Conservation (phyloP, 2,329 filamentous ascomycete species). For the Pseudogymnoascus sp. region DNA sequence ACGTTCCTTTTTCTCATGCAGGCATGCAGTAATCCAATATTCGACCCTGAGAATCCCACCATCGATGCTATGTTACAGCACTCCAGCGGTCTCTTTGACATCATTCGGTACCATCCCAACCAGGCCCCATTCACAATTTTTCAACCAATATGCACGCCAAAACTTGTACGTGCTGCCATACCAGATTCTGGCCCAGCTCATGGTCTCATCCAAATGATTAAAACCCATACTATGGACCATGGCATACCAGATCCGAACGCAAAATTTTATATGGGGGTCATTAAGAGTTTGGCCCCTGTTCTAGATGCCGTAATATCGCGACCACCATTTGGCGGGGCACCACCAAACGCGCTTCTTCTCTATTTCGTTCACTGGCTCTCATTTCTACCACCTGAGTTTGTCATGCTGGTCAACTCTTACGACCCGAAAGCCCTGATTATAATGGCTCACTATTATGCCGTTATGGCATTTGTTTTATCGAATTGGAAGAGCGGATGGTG, state of each 20-base stretch:
- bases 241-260: background rate
- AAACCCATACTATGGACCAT: background rate
- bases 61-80: constrained; percentile 17
- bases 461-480: constrained; percentile 13
- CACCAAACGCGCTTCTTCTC: constrained; percentile 14
- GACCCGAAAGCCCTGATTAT: constrained; percentile 18
- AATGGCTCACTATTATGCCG: constrained; percentile 19
- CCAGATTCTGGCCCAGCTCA: constrained; percentile 14
- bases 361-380: constrained; percentile 19
- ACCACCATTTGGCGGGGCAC: background rate
- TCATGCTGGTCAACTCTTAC: constrained; percentile 14
- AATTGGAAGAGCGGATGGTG: constrained; percentile 16
- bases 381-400: constrained; percentile 15
- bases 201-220: background rate
- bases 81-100: constrained; percentile 14
- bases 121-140: constrained; percentile 10
- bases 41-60: background rate
- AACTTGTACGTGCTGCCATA: constrained; percentile 11
- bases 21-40: background rate
- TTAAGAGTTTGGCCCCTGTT: background rate
- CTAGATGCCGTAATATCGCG: background rate
- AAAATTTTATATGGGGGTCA: background rate
- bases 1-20: constrained; percentile 17
- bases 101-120: constrained; percentile 12
- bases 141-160: constrained; percentile 10